These are phyloP conservation scores for Fusarium lateritium DNA, from an alignment of 2,329 filamentous ascomycete species.

Conservation along the genomic window DNA sequence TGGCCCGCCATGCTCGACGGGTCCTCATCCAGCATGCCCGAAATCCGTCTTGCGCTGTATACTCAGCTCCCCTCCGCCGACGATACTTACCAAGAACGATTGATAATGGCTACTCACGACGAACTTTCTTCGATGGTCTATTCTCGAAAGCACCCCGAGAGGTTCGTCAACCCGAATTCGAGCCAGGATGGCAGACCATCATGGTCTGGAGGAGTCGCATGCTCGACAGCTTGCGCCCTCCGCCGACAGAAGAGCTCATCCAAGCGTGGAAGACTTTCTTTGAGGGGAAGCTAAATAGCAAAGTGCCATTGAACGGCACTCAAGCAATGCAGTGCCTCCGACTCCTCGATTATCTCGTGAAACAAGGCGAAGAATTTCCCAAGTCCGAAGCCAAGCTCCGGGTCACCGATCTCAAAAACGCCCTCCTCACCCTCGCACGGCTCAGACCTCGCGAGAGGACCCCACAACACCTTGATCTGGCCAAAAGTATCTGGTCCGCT, in stretches of 20 bases:
- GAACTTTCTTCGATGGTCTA: constrained; percentile 72
- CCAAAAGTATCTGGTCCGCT: constrained; percentile 59
- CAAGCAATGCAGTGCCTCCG: constrained; percentile 71
- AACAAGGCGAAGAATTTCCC: constrained; percentile 42
- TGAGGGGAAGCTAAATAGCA: constrained; percentile 63
- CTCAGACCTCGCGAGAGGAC: constrained; percentile 60
- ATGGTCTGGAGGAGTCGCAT: constrained; percentile 76
- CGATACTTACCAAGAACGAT: constrained; percentile 46
- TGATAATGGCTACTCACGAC: constrained; percentile 42
- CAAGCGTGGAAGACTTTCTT: constrained; percentile 78
- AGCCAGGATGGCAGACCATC: constrained; percentile 80
- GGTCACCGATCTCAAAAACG: constrained; percentile 54
- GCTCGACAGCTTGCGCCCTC: constrained; percentile 75
- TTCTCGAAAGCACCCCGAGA: constrained; percentile 72
- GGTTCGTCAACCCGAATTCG: constrained; percentile 73
- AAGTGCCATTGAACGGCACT: constrained; percentile 71
- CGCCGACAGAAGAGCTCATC: constrained; percentile 73
- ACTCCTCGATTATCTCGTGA: constrained; percentile 73
- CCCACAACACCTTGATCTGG: constrained; percentile 64
- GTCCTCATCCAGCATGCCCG: constrained; percentile 55
- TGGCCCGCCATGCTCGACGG: constrained; percentile 62
- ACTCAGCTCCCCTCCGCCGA: constrained; percentile 50
- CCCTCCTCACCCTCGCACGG: constrained; percentile 60
- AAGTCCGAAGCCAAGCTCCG: constrained; percentile 51
- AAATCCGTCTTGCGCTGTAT: constrained; percentile 54